A percentile compares a stretch with the other conserved stretches of the same genome.
Evolutionary conservation across 352 stramenopile species (phyloP).

Genomic region (Phytophthora sojae): DNA sequence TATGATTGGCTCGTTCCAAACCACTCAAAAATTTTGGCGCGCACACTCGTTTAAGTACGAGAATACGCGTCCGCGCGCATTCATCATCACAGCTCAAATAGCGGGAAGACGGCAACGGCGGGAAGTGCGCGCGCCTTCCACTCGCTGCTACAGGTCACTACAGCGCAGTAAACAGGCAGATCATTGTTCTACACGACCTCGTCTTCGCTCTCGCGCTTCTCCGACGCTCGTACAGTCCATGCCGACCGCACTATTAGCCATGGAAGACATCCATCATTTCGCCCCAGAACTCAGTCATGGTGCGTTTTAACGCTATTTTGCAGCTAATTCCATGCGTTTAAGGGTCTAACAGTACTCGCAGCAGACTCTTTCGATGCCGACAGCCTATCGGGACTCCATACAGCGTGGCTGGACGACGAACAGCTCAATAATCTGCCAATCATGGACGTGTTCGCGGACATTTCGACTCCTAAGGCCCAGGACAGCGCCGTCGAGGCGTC

Average conservation of each 20-base stretch:
- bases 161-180: background rate
- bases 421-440: constrained; percentile 47
- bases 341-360: background rate
- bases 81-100: constrained; percentile 23
- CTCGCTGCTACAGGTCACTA: constrained; percentile 2
- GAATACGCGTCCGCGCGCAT: background rate
- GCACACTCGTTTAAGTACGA: constrained; percentile 38
- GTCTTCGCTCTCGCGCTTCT: constrained; percentile 6
- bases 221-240: constrained; percentile 22
- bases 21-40: constrained; percentile 42
- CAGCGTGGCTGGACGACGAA: constrained; percentile 62
- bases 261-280: constrained; percentile 42
- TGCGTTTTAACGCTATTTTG: constrained; percentile 20
- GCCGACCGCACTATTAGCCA: constrained; percentile 33
- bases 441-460: constrained; percentile 42
- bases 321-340: background rate
- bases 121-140: constrained; percentile 1
- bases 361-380: constrained; percentile 40
- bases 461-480: constrained; percentile 31
- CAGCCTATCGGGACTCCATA: constrained; percentile 42
- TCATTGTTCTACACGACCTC: constrained; percentile 3
- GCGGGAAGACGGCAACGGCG: constrained; percentile 17
- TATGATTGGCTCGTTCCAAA: constrained; percentile 27
- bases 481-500: constrained; percentile 23
- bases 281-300: constrained; percentile 24